phyloP scores from a whole-genome alignment of 2,329 filamentous ascomycete genomes.

The Microdochium paspali region DNA sequence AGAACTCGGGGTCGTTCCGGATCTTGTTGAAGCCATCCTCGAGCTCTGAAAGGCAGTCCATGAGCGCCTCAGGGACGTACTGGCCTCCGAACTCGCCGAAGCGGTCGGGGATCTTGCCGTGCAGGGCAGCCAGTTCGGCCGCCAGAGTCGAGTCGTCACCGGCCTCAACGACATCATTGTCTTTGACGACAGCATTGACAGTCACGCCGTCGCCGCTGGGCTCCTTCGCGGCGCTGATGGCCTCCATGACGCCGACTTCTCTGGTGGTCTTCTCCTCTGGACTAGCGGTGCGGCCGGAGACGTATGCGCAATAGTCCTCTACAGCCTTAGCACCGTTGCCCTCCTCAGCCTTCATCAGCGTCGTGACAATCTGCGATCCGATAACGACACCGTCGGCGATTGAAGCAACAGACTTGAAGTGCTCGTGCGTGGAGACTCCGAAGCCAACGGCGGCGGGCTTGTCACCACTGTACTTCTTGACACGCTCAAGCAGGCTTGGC shows the following conservation, averaged over 20 bases:
- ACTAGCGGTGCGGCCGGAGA: constrained; percentile 36
- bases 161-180: constrained; percentile 19
- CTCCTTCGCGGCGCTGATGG: constrained; percentile 51
- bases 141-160: constrained; percentile 50
- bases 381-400: constrained; percentile 94
- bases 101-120: constrained; percentile 69
- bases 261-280: constrained; percentile 35
- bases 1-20: constrained; percentile 81
- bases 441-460: constrained; percentile 90
- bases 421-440: constrained; percentile 89
- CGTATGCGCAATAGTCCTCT: constrained; percentile 74
- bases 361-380: constrained; percentile 87
- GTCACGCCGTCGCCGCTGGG: constrained; percentile 50
- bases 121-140: constrained; percentile 78
- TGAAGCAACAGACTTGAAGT: constrained; percentile 76
- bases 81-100: constrained; percentile 97
- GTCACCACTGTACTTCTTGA: constrained; percentile 87
- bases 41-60: constrained; percentile 89
- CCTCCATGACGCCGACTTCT: constrained; percentile 63
- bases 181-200: constrained; percentile 56
- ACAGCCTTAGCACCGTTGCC: constrained; percentile 64
- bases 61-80: constrained; percentile 93
- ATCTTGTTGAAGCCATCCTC: constrained; percentile 87
- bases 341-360: constrained; percentile 57
- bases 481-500: constrained; percentile 70